Conservation (phyloP, 2,329 filamentous ascomycete species). For the Xylaria sp. region DNA sequence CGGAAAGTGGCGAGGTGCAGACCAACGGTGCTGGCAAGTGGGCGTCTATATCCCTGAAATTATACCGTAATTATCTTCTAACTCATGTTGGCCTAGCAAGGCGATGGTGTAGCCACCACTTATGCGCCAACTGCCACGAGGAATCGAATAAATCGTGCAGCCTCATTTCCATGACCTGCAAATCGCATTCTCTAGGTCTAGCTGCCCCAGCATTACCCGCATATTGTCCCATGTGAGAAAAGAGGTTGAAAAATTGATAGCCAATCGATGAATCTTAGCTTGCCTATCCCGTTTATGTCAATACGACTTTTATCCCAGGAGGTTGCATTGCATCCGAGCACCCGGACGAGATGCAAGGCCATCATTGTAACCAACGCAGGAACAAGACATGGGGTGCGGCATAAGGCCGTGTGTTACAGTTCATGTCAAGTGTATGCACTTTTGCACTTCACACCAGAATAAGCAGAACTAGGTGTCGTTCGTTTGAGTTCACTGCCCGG, state of each 20-base stretch:
- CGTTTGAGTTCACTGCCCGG: constrained; percentile 3
- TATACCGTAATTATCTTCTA: constrained; percentile 17
- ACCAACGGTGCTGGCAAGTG: not conserved
- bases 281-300: constrained; percentile 18
- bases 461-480: not conserved
- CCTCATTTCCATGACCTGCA: constrained; percentile 36
- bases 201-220: constrained; percentile 15
- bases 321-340: constrained; percentile 36
- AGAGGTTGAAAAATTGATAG: constrained; percentile 15
- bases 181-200: constrained; percentile 20
- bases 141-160: constrained; percentile 33
- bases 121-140: constrained; percentile 33
- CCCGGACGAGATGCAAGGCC: constrained; percentile 23
- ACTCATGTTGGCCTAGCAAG: constrained; percentile 28
- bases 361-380: constrained; percentile 27
- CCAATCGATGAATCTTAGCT: constrained; percentile 28
- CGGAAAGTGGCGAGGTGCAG: constrained; percentile 1
- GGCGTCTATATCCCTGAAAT: constrained; percentile 25
- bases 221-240: constrained; percentile 17
- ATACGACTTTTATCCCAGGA: constrained; percentile 16
- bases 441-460: not conserved
- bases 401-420: constrained; percentile 18
- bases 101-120: constrained; percentile 26
- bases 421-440: not conserved
- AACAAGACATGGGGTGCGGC: constrained; percentile 26